Percentiles rank a stretch among this genome's conserved stretches.
Evolutionary conservation across 2,329 filamentous ascomycete genomes (phyloP).

Genomic region (Fusarium globosum): DNA sequence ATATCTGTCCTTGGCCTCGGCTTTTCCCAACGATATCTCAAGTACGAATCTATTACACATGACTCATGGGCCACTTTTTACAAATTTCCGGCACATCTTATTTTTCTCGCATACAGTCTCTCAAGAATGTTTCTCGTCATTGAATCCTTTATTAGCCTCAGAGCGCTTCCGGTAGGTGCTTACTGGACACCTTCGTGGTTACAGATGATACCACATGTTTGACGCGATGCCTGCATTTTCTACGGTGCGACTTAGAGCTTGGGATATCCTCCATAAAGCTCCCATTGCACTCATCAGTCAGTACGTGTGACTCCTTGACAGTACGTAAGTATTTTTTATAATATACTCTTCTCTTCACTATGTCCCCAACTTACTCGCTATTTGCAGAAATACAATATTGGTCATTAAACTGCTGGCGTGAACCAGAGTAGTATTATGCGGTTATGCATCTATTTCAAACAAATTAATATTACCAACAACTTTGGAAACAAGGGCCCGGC

Average conservation of each 20-base stretch:
- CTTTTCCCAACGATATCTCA: background rate
- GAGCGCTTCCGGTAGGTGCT: background rate
- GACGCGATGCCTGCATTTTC: background rate
- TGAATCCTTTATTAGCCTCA: background rate
- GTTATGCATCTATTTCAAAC: too few relatives aligned
- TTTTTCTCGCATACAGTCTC: background rate
- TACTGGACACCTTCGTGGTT: background rate
- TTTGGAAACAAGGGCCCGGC: too few relatives aligned
- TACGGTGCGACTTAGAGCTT: background rate
- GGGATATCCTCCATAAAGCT: background rate
- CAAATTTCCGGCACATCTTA: background rate
- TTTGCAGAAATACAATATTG: too few relatives aligned
- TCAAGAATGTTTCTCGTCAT: background rate
- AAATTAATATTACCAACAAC: too few relatives aligned
- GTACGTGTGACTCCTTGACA: too few relatives aligned
- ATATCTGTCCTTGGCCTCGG: background rate
- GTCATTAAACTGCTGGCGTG: too few relatives aligned
- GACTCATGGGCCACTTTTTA: background rate
- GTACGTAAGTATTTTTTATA: too few relatives aligned
- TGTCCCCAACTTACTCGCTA: too few relatives aligned
- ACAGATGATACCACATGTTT: background rate
- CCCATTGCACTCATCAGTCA: background rate
- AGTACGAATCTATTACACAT: background rate
- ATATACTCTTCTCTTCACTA: too few relatives aligned
- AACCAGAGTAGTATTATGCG: too few relatives aligned